Percentiles rank a stretch among this genome's conserved stretches.
Evolutionary conservation across 768 basidiomycete genomes (phyloP).

Genomic region (Agaricus blazei): DNA sequence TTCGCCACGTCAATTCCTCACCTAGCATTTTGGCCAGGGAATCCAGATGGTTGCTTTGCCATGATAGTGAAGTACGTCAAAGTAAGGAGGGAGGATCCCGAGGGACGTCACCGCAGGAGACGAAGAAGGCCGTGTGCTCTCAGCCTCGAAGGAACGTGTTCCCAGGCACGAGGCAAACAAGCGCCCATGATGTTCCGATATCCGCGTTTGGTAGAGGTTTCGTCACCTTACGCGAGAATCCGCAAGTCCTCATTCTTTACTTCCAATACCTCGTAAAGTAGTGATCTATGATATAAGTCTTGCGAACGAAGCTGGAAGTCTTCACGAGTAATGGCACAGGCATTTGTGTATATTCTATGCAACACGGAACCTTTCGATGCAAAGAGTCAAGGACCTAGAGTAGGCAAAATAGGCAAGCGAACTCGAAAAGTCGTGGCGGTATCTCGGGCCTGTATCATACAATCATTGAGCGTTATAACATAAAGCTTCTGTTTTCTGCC

Average conservation of each 20-base stretch:
- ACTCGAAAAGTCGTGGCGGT: too few species aligned
- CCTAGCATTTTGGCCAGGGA: constrained; percentile 1
- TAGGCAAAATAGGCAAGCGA: too few species aligned
- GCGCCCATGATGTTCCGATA: constrained; percentile 2
- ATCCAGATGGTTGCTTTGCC: constrained; percentile 5
- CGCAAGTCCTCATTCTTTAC: background rate
- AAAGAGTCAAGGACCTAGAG: too few species aligned
- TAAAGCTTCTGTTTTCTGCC: too few species aligned
- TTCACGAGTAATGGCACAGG: too few species aligned
- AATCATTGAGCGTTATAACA: too few species aligned
- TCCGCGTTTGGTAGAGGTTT: background rate
- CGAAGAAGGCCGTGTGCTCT: background rate
- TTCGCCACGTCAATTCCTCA: background rate
- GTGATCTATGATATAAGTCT: too few species aligned
- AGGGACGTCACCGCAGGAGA: background rate
- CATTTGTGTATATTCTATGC: too few species aligned
- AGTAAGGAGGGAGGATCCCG: background rate
- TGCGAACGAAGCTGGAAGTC: too few species aligned
- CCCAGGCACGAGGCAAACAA: constrained; percentile 6
- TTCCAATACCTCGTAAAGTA: too few species aligned
- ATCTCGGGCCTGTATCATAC: too few species aligned
- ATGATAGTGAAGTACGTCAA: background rate
- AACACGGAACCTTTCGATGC: too few species aligned
- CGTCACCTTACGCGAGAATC: background rate
- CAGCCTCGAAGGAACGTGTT: background rate